phyloP scores from a whole-genome alignment of 2,329 filamentous ascomycete genomes.

The Venturia carpophila region DNA sequence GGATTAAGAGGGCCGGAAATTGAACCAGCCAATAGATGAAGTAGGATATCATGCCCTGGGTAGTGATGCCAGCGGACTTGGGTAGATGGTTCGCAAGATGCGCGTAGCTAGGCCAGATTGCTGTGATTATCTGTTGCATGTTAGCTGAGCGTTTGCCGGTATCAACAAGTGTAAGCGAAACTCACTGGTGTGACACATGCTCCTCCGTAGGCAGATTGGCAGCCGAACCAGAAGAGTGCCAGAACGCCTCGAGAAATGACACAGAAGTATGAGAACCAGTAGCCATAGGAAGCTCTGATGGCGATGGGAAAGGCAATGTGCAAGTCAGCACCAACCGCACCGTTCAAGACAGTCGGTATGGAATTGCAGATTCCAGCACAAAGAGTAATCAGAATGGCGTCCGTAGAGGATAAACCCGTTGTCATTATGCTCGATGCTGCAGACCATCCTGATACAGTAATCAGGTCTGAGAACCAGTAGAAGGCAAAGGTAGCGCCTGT shows the following conservation, averaged over 20 bases:
- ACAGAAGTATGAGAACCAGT: conserved; percentile 35
- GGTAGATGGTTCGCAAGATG: conserved; percentile 11
- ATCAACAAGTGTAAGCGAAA: too few relatives aligned
- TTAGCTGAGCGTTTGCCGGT: too few relatives aligned
- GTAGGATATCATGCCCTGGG: conserved; percentile 36
- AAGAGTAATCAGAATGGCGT: conserved; percentile 29
- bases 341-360: conserved; percentile 23
- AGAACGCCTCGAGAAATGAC: conserved; percentile 36
- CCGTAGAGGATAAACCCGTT: conserved; percentile 37
- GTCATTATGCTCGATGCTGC: conserved; percentile 40
- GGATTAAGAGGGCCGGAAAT: conserved; percentile 22
- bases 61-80: conserved; percentile 37
- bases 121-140: conserved; percentile 16
- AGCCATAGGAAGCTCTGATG: conserved; percentile 35
- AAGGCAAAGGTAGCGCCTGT: background rate
- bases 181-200: conserved; percentile 19
- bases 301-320: conserved; percentile 40
- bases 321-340: conserved; percentile 27
- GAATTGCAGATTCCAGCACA: conserved; percentile 28
- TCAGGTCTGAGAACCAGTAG: conserved; percentile 15
- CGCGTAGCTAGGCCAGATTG: conserved; percentile 23
- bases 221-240: conserved; percentile 35
- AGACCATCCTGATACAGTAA: conserved; percentile 41
- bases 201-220: conserved; percentile 34
- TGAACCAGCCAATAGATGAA: conserved; percentile 17